phyloP scores from a whole-genome alignment of 1,284 basidiomycete genomes.

The Fomes fomentarius region DNA sequence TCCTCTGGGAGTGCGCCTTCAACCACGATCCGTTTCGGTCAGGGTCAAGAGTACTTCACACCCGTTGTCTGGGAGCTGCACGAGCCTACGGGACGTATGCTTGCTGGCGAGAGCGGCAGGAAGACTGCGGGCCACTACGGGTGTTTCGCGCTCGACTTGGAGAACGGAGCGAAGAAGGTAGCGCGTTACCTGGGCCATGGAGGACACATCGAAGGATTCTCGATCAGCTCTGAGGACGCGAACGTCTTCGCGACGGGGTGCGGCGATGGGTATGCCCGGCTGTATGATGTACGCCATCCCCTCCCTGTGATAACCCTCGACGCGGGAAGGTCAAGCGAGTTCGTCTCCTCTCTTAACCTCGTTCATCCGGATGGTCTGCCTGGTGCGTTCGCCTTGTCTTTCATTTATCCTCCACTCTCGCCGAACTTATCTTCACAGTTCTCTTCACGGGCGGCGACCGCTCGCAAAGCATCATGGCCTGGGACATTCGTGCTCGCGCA shows the following conservation, averaged over 20 bases:
- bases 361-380: conserved; percentile 31
- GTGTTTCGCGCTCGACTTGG: conserved; percentile 37
- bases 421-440: conserved; percentile 22
- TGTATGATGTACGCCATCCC: conserved; percentile 40
- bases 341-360: conserved; percentile 20
- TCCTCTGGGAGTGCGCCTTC: conserved; percentile 35
- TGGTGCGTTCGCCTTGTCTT: conserved; percentile 15
- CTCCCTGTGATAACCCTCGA: conserved; percentile 30
- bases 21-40: conserved; percentile 26
- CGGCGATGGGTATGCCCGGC: conserved; percentile 39
- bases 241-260: conserved; percentile 40
- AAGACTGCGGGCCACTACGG: conserved; percentile 22
- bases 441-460: conserved; percentile 36
- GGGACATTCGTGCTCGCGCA: conserved; percentile 42
- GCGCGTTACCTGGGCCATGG: conserved; percentile 43
- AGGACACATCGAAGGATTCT: conserved; percentile 33
- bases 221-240: conserved; percentile 37
- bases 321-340: conserved; percentile 11
- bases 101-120: conserved; percentile 27
- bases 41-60: conserved; percentile 13
- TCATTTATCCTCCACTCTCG: too few species aligned
- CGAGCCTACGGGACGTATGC: conserved; percentile 32
- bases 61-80: conserved; percentile 36
- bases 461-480: conserved; percentile 38
- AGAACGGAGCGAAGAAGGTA: conserved; percentile 32